These are phyloP conservation scores for Exserohilum turcica DNA, from an alignment of 2,329 filamentous ascomycete genomes.

Conservation along the genomic window DNA sequence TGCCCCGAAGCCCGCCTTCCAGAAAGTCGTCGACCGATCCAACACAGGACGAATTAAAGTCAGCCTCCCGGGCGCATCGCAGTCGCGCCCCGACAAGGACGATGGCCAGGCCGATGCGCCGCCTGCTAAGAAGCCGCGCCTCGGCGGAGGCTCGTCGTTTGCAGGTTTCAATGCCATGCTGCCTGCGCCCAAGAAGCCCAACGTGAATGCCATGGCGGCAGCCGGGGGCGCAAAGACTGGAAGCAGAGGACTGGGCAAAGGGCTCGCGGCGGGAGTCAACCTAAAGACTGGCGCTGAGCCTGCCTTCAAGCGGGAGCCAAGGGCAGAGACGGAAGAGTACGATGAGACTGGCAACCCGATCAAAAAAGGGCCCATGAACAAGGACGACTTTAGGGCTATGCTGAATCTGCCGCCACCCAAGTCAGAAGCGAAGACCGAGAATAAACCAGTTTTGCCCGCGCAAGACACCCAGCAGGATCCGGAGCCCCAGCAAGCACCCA, in stretches of 20 bases:
- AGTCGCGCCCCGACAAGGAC: conserved; percentile 46
- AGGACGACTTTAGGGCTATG: conserved; percentile 40
- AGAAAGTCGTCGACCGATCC: conserved; percentile 79
- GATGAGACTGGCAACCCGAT: conserved; percentile 45
- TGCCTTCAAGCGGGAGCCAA: conserved; percentile 72
- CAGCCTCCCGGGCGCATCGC: conserved; percentile 67
- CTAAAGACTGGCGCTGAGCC: conserved; percentile 84
- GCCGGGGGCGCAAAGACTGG: conserved; percentile 33
- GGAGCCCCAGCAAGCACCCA: conserved; percentile 61
- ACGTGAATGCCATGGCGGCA: conserved; percentile 24
- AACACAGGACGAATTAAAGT: conserved; percentile 85
- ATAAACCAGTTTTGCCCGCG: not conserved
- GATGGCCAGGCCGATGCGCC: conserved; percentile 50
- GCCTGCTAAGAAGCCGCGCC: conserved; percentile 73
- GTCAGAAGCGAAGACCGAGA: conserved; percentile 40
- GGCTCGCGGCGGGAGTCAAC: conserved; percentile 64
- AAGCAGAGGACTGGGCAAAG: conserved; percentile 44
- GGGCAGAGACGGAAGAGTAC: conserved; percentile 41
- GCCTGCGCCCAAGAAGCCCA: conserved; percentile 74
- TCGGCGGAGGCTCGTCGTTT: conserved; percentile 67
- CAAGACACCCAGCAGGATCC: conserved; percentile 48
- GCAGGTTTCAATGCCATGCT: conserved; percentile 85
- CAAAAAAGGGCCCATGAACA: conserved; percentile 36
- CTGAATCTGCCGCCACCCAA: conserved; percentile 43
- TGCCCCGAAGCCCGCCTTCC: conserved; percentile 65